Evolutionary conservation across 2,329 filamentous ascomycete genomes (phyloP), one percentile per base, ranked within the genome.

Genomic region (Sporothrix euskadiensis): DNA sequence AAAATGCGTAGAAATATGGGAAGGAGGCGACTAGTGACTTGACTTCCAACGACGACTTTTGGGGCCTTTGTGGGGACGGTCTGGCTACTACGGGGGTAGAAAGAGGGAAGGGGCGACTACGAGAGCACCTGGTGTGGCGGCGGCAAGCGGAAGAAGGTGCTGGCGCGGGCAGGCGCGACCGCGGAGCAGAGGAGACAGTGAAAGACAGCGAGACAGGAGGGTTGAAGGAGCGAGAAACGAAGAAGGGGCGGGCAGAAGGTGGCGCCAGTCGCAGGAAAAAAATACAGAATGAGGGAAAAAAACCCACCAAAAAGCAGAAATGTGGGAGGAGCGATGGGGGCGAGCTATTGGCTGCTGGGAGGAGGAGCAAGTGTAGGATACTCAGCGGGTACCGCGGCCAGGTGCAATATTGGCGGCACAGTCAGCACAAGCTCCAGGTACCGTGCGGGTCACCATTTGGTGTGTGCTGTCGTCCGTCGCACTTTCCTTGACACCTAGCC

Each of bases 21-120:
- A 69, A 75, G 57, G 74, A 73, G 73, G 73, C 73, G 63, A 74
- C 61, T 26, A 73, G 52, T 19, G 63, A 30, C 63, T 73, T 39
- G 35, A 35, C n/a, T 3, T 26, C 26, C 26, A 26, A 49, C 47
- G 30, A 69, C 66, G 32, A 19, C 14, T 52, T 26, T 65, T 44
- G 35, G 59, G 56, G 12, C 2, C 22, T n/a, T 68, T 73, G 72
- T 73, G 66, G 72, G 66, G 72, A 70, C 68, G 69, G 49, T 35
- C 65, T 26, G 63, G 26, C 26, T 65, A 22, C 32, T 54, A 54
- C 10, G 66, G 65, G 72, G 73, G 63, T 49, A 14, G 44, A 49
- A 68, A 71, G 56, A 65, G 47, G 39, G 61, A 47, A 66, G 39
- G 61, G 61, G 61, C 61, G 61, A 66, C 61, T 22, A 65, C 14